Evolutionary conservation across 371 early-diverging fungal genomes (phyloP).

Genomic region (Dichotomocladium elegans): DNA sequence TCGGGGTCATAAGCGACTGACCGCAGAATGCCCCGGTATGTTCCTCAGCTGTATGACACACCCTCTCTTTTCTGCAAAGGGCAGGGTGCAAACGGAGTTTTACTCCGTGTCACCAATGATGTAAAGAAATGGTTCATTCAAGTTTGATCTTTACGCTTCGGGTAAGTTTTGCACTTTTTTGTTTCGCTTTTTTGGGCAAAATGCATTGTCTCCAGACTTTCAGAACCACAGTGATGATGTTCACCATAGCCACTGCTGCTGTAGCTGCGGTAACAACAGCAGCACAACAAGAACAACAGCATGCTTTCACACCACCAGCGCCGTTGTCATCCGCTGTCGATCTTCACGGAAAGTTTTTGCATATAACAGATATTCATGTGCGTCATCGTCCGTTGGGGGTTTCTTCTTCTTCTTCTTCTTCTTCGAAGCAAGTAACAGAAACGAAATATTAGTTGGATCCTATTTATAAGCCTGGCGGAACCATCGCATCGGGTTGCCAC

Average conservation of each 20-base stretch:
- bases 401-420: neutral
- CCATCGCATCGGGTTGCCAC: slow-evolving; percentile 58
- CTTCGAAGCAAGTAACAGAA: too few relatives aligned
- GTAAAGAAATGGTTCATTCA: too few relatives aligned
- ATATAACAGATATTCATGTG: slow-evolving; percentile 67
- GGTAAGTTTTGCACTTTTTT: neutral
- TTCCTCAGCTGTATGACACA: too few relatives aligned
- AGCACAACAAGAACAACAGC: slow-evolving; percentile 2
- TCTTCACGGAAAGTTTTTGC: slow-evolving; percentile 48
- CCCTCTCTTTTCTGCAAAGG: too few relatives aligned
- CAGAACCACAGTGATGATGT: too few relatives aligned
- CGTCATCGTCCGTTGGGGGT: neutral
- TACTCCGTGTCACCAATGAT: too few relatives aligned
- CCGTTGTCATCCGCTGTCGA: neutral
- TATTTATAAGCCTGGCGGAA: slow-evolving; percentile 42
- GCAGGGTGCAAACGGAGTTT: too few relatives aligned
- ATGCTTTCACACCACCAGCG: neutral
- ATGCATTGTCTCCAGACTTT: neutral
- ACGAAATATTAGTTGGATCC: slow-evolving; percentile 42
- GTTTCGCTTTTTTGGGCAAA: neutral
- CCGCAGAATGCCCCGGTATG: too few relatives aligned
- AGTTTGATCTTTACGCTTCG: too few relatives aligned
- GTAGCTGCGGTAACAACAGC: neutral
- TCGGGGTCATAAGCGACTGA: too few relatives aligned
- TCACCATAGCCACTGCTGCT: neutral